These are phyloP conservation scores for Carpinus fangiana DNA, from an alignment of 306 rosid species.

Conservation along the genomic window DNA sequence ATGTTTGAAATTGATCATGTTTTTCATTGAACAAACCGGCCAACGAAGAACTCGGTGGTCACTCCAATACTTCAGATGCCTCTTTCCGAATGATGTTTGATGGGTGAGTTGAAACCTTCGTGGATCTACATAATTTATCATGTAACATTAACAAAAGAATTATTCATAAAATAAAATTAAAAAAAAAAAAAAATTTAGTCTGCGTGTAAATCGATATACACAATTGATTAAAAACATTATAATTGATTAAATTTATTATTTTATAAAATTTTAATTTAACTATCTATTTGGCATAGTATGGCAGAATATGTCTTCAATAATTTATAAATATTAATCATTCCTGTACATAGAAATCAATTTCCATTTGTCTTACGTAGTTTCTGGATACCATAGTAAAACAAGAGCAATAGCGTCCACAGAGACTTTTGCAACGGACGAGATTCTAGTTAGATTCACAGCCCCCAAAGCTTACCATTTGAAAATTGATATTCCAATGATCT, in stretches of 20 bases:
- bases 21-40: slow-evolving; percentile 27
- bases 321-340: too few species aligned
- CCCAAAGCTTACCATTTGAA: slow-evolving; percentile 37
- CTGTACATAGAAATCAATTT: background rate
- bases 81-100: slow-evolving; percentile 64
- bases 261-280: too few species aligned
- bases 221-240: too few species aligned
- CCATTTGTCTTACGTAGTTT: background rate
- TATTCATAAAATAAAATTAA: background rate
- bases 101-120: slow-evolving; percentile 52
- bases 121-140: slow-evolving; percentile 41
- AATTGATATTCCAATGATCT: slow-evolving; percentile 47
- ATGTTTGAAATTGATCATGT: background rate
- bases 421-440: background rate
- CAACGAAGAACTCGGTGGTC: slow-evolving; percentile 41
- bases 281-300: too few species aligned
- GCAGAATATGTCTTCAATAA: too few species aligned
- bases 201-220: too few species aligned
- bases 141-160: background rate
- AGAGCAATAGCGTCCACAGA: background rate
- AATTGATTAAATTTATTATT: too few species aligned
- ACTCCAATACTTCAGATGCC: slow-evolving; percentile 57
- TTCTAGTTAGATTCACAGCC: background rate
- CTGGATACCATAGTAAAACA: too few species aligned
- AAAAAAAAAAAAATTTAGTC: background rate